Conservation (phyloP, 1,284 basidiomycete genomes). For the Amylostereum chailletii region DNA sequence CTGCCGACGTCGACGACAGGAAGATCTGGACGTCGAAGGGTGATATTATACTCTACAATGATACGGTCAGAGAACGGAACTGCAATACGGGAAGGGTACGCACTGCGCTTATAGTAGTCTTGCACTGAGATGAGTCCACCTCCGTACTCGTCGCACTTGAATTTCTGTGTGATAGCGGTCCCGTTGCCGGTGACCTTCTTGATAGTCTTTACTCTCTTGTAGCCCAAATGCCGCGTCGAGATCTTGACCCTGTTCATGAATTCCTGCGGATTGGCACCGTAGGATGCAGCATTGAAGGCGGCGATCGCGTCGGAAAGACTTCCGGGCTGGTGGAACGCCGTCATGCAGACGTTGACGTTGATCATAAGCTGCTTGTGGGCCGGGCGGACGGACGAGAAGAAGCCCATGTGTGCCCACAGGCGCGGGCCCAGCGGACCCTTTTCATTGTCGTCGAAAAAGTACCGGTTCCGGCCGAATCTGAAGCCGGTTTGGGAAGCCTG, state of each 20-base stretch:
- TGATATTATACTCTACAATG: constrained; percentile 47
- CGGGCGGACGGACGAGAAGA: constrained; percentile 58
- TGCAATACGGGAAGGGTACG: constrained; percentile 12
- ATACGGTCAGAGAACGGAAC: neutral
- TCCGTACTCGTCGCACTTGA: constrained; percentile 42
- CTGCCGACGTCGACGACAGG: constrained; percentile 52
- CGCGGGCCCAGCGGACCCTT: constrained; percentile 32
- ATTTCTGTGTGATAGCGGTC: constrained; percentile 36
- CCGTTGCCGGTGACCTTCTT: constrained; percentile 30
- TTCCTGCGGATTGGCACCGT: constrained; percentile 36
- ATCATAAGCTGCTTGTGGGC: constrained; percentile 60
- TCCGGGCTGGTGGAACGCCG: constrained; percentile 58
- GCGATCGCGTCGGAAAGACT: constrained; percentile 49
- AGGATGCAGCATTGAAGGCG: constrained; percentile 32
- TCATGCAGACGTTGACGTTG: constrained; percentile 68
- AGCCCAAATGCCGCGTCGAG: constrained; percentile 45
- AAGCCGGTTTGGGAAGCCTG: constrained; percentile 44
- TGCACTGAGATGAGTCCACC: constrained; percentile 44
- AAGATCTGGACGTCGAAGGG: constrained; percentile 40
- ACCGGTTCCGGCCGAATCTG: constrained; percentile 51
- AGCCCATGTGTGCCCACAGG: constrained; percentile 54
- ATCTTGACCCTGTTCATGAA: constrained; percentile 50
- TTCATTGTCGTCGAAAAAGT: constrained; percentile 41
- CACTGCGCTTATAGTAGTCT: constrained; percentile 54
- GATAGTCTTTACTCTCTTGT: constrained; percentile 41